A percentile compares a stretch with the other conserved stretches of the same genome.
phyloP scores from a whole-genome alignment of 805 yeast species.

The Cyberlindnera mycetangii region DNA sequence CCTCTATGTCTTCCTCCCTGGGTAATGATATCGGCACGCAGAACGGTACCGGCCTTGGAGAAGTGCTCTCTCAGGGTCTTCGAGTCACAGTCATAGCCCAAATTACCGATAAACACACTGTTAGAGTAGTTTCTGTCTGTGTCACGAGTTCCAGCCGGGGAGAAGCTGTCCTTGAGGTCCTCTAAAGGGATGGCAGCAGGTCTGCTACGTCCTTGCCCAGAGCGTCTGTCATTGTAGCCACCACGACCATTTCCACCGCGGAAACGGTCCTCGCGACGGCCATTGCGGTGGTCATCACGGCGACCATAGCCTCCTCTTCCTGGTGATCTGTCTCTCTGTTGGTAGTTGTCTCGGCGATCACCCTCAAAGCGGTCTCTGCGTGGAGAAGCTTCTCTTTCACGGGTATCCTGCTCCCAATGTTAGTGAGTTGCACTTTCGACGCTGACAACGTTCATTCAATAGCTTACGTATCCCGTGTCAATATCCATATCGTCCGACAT shows the following conservation, averaged over 20 bases:
- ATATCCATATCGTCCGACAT: conserved; percentile 62
- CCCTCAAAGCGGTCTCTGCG: conserved; percentile 29
- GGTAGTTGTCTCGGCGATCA: conserved; percentile 10
- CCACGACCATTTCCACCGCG: background rate
- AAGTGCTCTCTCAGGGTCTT: conserved; percentile 59
- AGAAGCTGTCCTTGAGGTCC: conserved; percentile 30
- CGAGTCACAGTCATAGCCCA: conserved; percentile 63
- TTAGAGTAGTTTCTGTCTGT: conserved; percentile 60
- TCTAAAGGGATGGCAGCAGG: conserved; percentile 19
- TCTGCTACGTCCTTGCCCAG: background rate
- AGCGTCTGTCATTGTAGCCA: background rate
- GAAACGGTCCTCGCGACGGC: no score
- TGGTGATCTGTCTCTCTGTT: conserved; percentile 12
- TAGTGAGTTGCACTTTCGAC: conserved; percentile 2
- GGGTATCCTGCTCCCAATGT: conserved; percentile 21
- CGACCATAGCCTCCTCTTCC: conserved; percentile 27
- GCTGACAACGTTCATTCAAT: no score
- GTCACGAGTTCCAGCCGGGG: conserved; percentile 30
- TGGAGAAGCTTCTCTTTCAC: conserved; percentile 29
- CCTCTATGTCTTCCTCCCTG: conserved; percentile 81
- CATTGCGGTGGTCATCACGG: background rate
- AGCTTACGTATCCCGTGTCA: conserved; percentile 33
- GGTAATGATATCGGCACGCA: conserved; percentile 80
- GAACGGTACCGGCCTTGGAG: conserved; percentile 58
- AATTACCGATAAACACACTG: conserved; percentile 70